These are phyloP conservation scores for Henckelia pumila DNA, from an alignment of 257 asterid species.

Conservation along the genomic window DNA sequence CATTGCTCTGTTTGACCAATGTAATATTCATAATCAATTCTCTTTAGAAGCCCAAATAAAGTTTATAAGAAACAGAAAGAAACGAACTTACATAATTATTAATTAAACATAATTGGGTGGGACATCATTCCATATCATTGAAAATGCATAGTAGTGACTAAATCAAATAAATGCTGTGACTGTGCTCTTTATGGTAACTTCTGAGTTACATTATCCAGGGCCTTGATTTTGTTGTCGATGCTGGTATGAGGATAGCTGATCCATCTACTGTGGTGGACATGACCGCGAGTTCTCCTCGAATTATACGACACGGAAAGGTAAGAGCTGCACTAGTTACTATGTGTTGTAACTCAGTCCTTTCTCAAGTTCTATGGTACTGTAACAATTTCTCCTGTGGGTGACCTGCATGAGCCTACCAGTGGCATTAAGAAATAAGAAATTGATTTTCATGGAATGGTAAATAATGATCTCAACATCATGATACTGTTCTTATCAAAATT, in stretches of 20 bases:
- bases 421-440: neutral
- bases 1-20: too few relatives aligned
- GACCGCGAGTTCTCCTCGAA: constrained; percentile 59
- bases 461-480: neutral
- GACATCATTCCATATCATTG: neutral
- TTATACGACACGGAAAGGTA: constrained; percentile 85
- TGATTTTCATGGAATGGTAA: neutral
- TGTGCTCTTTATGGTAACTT: constrained; percentile 15
- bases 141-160: neutral
- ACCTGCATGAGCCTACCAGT: neutral
- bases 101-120: neutral
- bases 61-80: neutral
- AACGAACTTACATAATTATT: neutral
- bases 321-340: neutral
- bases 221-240: constrained; percentile 87
- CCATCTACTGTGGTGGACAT: constrained; percentile 94
- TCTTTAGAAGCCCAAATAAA: neutral
- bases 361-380: too few relatives aligned
- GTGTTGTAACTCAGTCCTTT: too few relatives aligned
- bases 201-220: constrained; percentile 46
- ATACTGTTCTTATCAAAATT: neutral
- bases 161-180: neutral
- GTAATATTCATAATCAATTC: neutral
- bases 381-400: neutral
- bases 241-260: constrained; percentile 76